Conservation (phyloP, 2,329 filamentous ascomycete genomes). For the Alternaria gaisen region DNA sequence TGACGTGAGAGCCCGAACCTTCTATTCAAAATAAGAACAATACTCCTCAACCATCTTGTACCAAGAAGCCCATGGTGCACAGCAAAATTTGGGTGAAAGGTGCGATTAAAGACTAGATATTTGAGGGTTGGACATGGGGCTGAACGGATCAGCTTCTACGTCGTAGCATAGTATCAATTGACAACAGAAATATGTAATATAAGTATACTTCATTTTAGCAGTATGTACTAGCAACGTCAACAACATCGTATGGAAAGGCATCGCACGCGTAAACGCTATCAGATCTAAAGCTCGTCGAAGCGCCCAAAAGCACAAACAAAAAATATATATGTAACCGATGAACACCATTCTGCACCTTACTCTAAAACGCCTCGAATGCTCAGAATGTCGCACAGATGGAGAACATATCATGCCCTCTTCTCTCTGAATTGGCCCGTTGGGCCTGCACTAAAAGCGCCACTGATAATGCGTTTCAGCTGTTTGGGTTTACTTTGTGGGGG, state of each 20-base stretch:
- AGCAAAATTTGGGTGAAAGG: not conserved
- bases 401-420: slow-evolving; percentile 13
- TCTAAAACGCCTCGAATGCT: not conserved
- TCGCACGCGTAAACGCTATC: slow-evolving; percentile 1
- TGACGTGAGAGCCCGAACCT: too few relatives aligned
- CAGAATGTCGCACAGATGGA: not conserved
- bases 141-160: not conserved
- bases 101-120: not conserved
- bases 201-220: not conserved
- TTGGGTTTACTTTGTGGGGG: slow-evolving; percentile 17
- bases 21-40: not conserved
- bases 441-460: slow-evolving; percentile 35
- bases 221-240: not conserved
- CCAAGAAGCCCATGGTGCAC: not conserved
- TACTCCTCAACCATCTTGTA: not conserved
- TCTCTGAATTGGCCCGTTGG: slow-evolving; percentile 23
- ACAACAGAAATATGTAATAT: not conserved
- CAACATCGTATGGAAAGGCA: not conserved
- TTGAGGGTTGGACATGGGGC: not conserved
- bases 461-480: slow-evolving; percentile 32
- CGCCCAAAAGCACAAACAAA: not conserved
- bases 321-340: not conserved
- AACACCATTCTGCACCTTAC: not conserved
- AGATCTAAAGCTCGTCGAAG: not conserved
- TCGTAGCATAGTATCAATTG: not conserved